Conservation (phyloP, 176 grass and related monocot genomes). For the Juncus inflexus region DNA sequence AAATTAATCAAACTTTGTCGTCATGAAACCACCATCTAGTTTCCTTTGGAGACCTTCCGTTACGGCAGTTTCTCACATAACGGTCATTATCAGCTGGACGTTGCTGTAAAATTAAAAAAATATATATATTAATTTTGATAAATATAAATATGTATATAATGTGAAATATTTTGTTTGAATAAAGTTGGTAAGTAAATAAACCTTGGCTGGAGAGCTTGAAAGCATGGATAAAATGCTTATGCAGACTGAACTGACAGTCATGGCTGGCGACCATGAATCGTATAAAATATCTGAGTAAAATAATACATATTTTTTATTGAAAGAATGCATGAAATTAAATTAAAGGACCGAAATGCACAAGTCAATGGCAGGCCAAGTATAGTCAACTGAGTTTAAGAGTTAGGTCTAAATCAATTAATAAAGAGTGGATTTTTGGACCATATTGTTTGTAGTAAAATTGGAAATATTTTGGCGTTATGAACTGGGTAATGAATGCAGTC, state of each 20-base stretch:
- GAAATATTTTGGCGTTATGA: no score
- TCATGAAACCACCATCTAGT: constrained; percentile 98
- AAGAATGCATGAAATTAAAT: no score
- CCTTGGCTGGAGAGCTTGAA: constrained; percentile 82
- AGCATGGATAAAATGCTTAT: constrained; percentile 91
- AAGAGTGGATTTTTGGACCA: no score
- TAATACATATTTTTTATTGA: background rate
- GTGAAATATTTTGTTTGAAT: background rate
- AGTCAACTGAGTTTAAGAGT: no score
- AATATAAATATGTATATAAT: constrained; percentile 6
- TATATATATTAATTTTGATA: background rate
- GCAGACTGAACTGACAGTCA: constrained; percentile 85
- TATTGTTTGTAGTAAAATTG: no score
- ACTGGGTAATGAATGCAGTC: no score
- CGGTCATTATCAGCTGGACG: constrained; percentile 71
- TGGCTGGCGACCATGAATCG: constrained; percentile 85
- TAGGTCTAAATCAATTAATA: no score
- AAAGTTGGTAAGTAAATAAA: constrained; percentile 26
- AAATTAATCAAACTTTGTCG: constrained; percentile 54
- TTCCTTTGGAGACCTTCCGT: constrained; percentile 75
- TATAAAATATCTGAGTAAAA: constrained; percentile 76
- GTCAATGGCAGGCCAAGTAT: no score
- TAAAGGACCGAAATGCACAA: no score
- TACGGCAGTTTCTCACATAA: constrained; percentile 85
- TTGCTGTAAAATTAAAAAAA: constrained; percentile 45